Conservation (phyloP, 2,329 filamentous ascomycete species). For the Pseudogymnoascus sp. region DNA sequence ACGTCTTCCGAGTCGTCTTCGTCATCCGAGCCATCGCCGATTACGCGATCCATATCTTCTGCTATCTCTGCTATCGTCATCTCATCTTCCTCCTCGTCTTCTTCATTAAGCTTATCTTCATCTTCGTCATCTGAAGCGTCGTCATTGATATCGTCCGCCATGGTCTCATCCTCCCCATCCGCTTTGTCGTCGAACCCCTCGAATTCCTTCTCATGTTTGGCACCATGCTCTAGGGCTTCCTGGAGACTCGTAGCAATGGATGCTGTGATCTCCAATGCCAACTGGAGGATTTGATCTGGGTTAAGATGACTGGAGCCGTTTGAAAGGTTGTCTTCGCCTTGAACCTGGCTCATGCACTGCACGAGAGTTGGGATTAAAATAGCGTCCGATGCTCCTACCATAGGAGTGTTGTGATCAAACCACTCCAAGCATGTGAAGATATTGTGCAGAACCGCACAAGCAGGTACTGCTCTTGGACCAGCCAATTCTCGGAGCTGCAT, state of each 20-base stretch:
- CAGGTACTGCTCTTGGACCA: slow-evolving; percentile 44
- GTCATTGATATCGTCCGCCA: slow-evolving; percentile 32
- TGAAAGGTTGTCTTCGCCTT: slow-evolving; percentile 17
- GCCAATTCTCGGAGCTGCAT: slow-evolving; percentile 40
- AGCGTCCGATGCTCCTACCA: slow-evolving; percentile 43
- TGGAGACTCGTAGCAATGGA: slow-evolving; percentile 55
- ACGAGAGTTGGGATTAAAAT: slow-evolving; percentile 40
- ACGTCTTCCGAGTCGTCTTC: slow-evolving; percentile 30
- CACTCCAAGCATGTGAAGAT: slow-evolving; percentile 47
- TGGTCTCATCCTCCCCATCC: slow-evolving; percentile 31
- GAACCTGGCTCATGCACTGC: slow-evolving; percentile 22
- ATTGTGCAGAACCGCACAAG: slow-evolving; percentile 56
- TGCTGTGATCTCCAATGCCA: slow-evolving; percentile 55
- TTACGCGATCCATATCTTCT: slow-evolving; percentile 59
- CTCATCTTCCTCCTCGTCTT: slow-evolving; percentile 38
- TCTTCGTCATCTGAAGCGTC: slow-evolving; percentile 33
- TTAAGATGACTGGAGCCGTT: slow-evolving; percentile 16
- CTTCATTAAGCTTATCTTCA: slow-evolving; percentile 33
- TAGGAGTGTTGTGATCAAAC: slow-evolving; percentile 43
- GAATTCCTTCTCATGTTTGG: slow-evolving; percentile 31
- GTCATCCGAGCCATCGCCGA: slow-evolving; percentile 32
- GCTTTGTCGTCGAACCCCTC: slow-evolving; percentile 32
- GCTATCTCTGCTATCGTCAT: slow-evolving; percentile 51
- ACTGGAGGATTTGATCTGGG: slow-evolving; percentile 26
- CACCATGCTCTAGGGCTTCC: slow-evolving; percentile 40